Conservation (phyloP, 192 early-diverging fungal genomes). For the Entomortierella lignicola region DNA sequence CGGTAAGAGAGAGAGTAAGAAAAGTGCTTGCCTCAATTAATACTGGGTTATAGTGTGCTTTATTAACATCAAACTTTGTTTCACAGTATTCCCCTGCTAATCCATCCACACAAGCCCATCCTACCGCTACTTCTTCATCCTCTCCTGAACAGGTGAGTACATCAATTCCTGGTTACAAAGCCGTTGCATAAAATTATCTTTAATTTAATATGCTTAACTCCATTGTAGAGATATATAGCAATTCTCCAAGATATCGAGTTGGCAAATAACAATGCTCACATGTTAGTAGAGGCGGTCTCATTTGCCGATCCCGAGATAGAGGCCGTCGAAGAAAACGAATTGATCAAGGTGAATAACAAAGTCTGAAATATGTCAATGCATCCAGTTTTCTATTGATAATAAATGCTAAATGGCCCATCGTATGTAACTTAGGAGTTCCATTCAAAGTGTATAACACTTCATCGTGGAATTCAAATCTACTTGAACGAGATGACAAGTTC, state of each 20-base stretch:
- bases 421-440: conserved; percentile 30
- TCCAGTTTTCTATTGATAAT: no score
- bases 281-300: conserved; percentile 62
- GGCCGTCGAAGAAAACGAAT: conserved; percentile 64
- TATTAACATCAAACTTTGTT: no score
- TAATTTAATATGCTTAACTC: no score
- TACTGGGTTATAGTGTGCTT: no score
- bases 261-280: conserved; percentile 63
- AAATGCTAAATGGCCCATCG: no score
- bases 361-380: no score
- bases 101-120: no score
- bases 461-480: conserved; percentile 8
- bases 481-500: not conserved
- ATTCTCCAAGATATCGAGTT: conserved; percentile 62
- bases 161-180: no score
- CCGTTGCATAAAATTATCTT: not conserved
- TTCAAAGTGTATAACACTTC: conserved; percentile 13
- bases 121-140: not conserved
- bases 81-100: no score
- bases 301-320: conserved; percentile 65
- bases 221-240: no score
- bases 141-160: not conserved
- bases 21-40: no score
- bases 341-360: conserved; percentile 60
- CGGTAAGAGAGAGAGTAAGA: no score